Percentiles rank a stretch among this genome's conserved stretches.
Conservation (phyloP, 2,329 filamentous ascomycete genomes). For the Chaetomiaceae sp. region DNA sequence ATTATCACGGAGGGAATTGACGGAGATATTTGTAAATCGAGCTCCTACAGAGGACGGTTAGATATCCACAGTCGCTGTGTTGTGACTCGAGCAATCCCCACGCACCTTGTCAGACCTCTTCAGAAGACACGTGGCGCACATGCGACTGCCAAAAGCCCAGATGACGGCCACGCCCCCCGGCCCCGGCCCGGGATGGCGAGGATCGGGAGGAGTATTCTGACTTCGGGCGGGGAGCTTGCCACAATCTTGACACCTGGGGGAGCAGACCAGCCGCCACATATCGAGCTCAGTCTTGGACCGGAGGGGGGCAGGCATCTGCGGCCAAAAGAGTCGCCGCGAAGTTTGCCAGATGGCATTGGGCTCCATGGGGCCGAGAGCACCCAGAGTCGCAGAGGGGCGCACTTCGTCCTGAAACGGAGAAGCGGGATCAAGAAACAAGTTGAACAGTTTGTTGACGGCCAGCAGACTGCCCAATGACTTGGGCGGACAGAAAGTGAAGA, state of each 20-base stretch:
- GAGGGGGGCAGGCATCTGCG: slow-evolving; percentile 65
- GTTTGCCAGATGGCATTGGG: slow-evolving; percentile 67
- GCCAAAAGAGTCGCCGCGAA: slow-evolving; percentile 62
- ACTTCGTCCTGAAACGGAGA: slow-evolving; percentile 31
- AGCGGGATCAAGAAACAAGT: slow-evolving; percentile 51
- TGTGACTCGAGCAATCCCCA: slow-evolving; percentile 2
- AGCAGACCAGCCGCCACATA: slow-evolving; percentile 70
- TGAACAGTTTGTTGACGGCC: slow-evolving; percentile 63
- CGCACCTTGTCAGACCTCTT: slow-evolving; percentile 60
- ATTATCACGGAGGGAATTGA: slow-evolving; percentile 57
- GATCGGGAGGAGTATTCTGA: slow-evolving; percentile 33
- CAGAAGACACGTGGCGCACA: slow-evolving; percentile 63
- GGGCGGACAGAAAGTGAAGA: slow-evolving; percentile 64
- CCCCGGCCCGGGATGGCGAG: slow-evolving; percentile 60
- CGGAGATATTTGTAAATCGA: slow-evolving; percentile 62
- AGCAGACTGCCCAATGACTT: slow-evolving; percentile 60
- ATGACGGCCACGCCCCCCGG: slow-evolving; percentile 56
- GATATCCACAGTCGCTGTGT: slow-evolving; percentile 10
- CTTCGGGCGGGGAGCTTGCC: slow-evolving; percentile 35
- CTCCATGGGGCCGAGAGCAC: slow-evolving; percentile 37
- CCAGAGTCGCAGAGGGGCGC: slow-evolving; percentile 34
- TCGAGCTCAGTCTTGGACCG: slow-evolving; percentile 61
- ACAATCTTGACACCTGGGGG: slow-evolving; percentile 65
- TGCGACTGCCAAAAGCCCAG: slow-evolving; percentile 66
- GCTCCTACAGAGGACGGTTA: slow-evolving; percentile 50